A percentile compares a stretch with the other conserved stretches of the same genome.
These are phyloP conservation scores for Metschnikowia shivogae DNA, from an alignment of 805 yeast species.

Conservation along the genomic window DNA sequence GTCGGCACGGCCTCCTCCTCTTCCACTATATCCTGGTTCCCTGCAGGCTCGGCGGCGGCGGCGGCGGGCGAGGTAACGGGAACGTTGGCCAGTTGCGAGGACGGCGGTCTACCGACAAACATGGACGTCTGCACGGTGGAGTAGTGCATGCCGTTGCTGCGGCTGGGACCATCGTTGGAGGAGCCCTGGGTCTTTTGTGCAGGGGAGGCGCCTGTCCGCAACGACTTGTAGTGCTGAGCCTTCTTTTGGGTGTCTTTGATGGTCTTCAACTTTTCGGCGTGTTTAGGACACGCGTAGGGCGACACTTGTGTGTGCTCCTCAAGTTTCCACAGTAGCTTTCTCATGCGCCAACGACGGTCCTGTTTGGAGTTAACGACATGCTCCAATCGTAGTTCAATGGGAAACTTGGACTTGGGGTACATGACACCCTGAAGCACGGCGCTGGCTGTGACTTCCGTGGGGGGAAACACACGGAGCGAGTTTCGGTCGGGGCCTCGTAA, in stretches of 20 bases:
- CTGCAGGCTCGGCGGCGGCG: slow-evolving; percentile 2
- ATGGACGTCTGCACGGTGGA: slow-evolving; percentile 17
- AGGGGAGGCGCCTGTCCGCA: slow-evolving; percentile 9
- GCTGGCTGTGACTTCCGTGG: slow-evolving; percentile 84
- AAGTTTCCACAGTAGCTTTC: slow-evolving; percentile 82
- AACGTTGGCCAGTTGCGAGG: slow-evolving; percentile 8
- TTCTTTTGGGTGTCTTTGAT: slow-evolving; percentile 37
- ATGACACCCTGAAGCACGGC: slow-evolving; percentile 86
- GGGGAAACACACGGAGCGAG: slow-evolving; percentile 89
- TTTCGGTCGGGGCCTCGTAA: slow-evolving; percentile 79
- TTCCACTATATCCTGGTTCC: slow-evolving; percentile 13
- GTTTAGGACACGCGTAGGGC: slow-evolving; percentile 55
- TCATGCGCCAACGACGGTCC: slow-evolving; percentile 83
- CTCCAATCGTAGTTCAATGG: slow-evolving; percentile 77
- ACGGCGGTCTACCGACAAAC: slow-evolving; percentile 16
- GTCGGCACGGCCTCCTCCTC: slow-evolving; percentile 13
- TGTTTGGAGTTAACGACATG: slow-evolving; percentile 51
- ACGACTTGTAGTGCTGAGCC: slow-evolving; percentile 9
- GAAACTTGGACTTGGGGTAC: slow-evolving; percentile 82
- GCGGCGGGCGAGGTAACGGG: slow-evolving; percentile 9
- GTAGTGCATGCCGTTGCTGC: slow-evolving; percentile 17
- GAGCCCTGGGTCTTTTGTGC: slow-evolving; percentile 4
- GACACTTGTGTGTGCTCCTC: slow-evolving; percentile 75
- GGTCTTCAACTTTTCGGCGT: slow-evolving; percentile 45
- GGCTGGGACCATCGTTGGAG: slow-evolving; percentile 8